Evolutionary conservation across 202 grass and related monocot species (phyloP).

Genomic region (Zoysia matrella): DNA sequence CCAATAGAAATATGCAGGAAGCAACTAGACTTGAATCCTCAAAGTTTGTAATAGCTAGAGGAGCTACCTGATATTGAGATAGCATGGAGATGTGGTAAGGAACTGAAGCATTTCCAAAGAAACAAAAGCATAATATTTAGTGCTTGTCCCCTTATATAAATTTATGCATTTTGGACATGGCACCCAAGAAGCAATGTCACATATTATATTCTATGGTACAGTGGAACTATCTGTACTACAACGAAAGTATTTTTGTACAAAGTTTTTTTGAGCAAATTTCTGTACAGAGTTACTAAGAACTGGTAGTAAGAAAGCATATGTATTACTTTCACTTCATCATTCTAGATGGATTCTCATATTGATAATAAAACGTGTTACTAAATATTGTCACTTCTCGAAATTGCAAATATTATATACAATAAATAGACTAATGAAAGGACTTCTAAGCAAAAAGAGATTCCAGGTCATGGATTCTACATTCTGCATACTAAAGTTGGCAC

Average conservation of each 20-base stretch:
- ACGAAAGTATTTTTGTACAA: background rate
- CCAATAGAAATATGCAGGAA: slow-evolving; percentile 83
- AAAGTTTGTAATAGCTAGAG: slow-evolving; percentile 91
- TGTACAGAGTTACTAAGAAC: background rate
- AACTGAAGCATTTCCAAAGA: slow-evolving; percentile 3
- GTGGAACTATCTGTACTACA: background rate
- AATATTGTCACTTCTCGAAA: background rate
- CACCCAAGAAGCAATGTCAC: background rate
- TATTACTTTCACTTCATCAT: background rate
- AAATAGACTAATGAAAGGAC: background rate
- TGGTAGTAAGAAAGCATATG: background rate
- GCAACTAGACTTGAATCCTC: slow-evolving; percentile 79
- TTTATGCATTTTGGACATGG: background rate
- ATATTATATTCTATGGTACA: background rate
- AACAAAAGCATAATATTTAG: slow-evolving; percentile 32
- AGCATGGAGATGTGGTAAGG: slow-evolving; percentile 32
- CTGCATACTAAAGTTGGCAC: background rate
- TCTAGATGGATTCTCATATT: background rate
- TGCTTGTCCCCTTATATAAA: background rate
- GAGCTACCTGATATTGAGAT: slow-evolving; percentile 68
- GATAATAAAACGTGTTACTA: background rate
- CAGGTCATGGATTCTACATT: background rate
- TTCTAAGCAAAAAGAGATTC: background rate
- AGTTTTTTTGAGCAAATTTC: background rate
- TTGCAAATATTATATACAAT: background rate